phyloP scores from a whole-genome alignment of 2,329 filamentous ascomycete genomes.

The Pseudophaeomoniella oleicola region DNA sequence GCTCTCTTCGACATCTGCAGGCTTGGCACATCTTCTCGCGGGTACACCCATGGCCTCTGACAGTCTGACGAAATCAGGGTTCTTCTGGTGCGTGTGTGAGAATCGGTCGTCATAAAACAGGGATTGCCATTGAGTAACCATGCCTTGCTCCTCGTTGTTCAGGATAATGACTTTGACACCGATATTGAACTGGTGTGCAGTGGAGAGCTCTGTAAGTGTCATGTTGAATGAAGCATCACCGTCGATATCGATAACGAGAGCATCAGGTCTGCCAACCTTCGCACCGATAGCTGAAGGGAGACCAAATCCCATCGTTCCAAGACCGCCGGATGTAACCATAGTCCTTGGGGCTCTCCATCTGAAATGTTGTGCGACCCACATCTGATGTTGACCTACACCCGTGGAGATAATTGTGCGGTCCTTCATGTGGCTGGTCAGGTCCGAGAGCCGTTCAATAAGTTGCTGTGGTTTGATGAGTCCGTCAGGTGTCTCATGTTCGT shows the following conservation, averaged over 20 bases:
- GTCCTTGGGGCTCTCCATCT: slow-evolving; percentile 81
- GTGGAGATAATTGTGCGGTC: slow-evolving; percentile 78
- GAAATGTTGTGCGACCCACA: slow-evolving; percentile 98
- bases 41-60: slow-evolving; percentile 83
- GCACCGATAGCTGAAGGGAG: slow-evolving; percentile 89
- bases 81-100: slow-evolving; percentile 81
- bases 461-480: slow-evolving; percentile 90
- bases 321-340: slow-evolving; percentile 92
- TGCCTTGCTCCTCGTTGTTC: slow-evolving; percentile 96
- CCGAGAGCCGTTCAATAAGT: slow-evolving; percentile 77
- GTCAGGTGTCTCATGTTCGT: slow-evolving; percentile 60
- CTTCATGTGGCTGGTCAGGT: slow-evolving; percentile 67
- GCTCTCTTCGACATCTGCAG: slow-evolving; percentile 61
- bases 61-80: slow-evolving; percentile 92
- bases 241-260: slow-evolving; percentile 88
- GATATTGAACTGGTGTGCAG: slow-evolving; percentile 89
- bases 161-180: slow-evolving; percentile 87
- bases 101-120: slow-evolving; percentile 93
- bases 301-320: slow-evolving; percentile 93
- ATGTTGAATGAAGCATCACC: slow-evolving; percentile 99
- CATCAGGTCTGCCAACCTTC: slow-evolving; percentile 70
- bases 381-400: slow-evolving; percentile 95
- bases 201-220: slow-evolving; percentile 90
- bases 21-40: slow-evolving; percentile 54
- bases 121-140: slow-evolving; percentile 98